A percentile compares a stretch with the other conserved stretches of the same genome.
phyloP scores from a whole-genome alignment of 768 basidiomycete species.

The Coprinopsis marcescibilis region DNA sequence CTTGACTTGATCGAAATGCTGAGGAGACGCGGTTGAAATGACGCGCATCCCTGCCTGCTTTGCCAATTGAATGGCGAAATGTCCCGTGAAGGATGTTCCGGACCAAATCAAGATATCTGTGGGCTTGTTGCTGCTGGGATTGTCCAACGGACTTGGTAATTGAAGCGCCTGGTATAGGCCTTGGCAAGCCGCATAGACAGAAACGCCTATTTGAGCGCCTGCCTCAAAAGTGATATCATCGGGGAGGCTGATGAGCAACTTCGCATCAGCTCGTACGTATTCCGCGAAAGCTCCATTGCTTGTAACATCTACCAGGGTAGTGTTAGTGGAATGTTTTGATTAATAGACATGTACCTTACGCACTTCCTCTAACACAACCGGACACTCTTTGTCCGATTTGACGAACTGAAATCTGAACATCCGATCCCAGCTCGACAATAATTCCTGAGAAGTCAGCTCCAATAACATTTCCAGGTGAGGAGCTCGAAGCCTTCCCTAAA shows the following conservation, averaged over 20 bases:
- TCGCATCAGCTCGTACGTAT: constrained; percentile 14
- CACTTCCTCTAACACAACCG: constrained; percentile 18
- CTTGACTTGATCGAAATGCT: constrained; percentile 12
- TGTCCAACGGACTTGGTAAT: constrained; percentile 16
- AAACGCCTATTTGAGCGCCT: constrained; percentile 17
- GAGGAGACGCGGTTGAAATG: constrained; percentile 36
- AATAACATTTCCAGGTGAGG: constrained; percentile 17
- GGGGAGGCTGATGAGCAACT: constrained; percentile 16
- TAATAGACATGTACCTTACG: constrained; percentile 3
- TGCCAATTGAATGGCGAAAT: constrained; percentile 14
- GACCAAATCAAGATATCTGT: constrained; percentile 17
- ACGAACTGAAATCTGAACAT: constrained; percentile 13
- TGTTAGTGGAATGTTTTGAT: constrained; percentile 6
- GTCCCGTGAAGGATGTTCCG: constrained; percentile 13
- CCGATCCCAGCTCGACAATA: constrained; percentile 15
- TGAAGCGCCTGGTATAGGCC: constrained; percentile 16
- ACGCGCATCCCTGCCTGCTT: constrained; percentile 37
- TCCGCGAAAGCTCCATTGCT: constrained; percentile 9
- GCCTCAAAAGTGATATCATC: constrained; percentile 18
- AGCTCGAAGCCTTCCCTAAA: too few relatives aligned
- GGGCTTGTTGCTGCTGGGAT: constrained; percentile 4
- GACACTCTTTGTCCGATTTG: constrained; percentile 18
- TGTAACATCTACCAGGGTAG: not conserved
- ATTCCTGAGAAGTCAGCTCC: constrained; percentile 22
- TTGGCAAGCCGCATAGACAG: constrained; percentile 15